Conservation (phyloP, 192 early-diverging fungal genomes). For the Thamnidium elegans region DNA sequence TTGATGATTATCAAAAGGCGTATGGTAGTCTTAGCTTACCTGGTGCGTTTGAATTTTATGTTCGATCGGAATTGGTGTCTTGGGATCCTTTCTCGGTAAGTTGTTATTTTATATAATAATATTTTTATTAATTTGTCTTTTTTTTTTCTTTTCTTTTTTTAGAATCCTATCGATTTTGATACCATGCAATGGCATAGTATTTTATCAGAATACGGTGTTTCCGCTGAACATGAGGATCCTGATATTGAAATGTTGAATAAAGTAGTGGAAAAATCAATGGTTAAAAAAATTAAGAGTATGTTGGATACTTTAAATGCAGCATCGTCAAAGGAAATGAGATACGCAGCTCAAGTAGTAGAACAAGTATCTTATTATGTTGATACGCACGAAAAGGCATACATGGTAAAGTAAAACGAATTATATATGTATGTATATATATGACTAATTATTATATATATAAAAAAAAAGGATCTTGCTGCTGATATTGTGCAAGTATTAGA, state of each 20-base stretch:
- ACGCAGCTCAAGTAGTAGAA: conserved; percentile 25
- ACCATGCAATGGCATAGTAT: conserved; percentile 38
- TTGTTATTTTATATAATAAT: neutral
- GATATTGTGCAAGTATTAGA: conserved; percentile 14
- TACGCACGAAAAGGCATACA: conserved; percentile 17
- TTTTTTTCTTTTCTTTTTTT: neutral
- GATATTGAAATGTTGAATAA: conserved; percentile 38
- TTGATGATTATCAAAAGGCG: conserved; percentile 54
- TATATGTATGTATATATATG: neutral
- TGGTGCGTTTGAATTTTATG: conserved; percentile 54
- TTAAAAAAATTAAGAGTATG: conserved; percentile 24
- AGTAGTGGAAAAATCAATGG: conserved; percentile 31
- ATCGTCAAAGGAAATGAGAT: conserved; percentile 24
- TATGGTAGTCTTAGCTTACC: conserved; percentile 55
- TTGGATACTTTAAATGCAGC: conserved; percentile 24
- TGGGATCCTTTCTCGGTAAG: conserved; percentile 51
- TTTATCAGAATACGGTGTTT: conserved; percentile 28
- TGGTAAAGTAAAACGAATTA: conserved; percentile 14
- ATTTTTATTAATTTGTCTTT: conserved; percentile 1
- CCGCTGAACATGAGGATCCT: conserved; percentile 25
- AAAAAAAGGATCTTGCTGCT: conserved; percentile 13
- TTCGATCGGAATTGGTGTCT: conserved; percentile 48
- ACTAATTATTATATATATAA: neutral
- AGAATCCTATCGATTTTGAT: conserved; percentile 32
- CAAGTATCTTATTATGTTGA: conserved; percentile 41